A percentile compares a stretch with the other conserved stretches of the same genome.
phyloP scores from a whole-genome alignment of 2,329 filamentous ascomycete genomes.

The Grosmannia huntii region DNA sequence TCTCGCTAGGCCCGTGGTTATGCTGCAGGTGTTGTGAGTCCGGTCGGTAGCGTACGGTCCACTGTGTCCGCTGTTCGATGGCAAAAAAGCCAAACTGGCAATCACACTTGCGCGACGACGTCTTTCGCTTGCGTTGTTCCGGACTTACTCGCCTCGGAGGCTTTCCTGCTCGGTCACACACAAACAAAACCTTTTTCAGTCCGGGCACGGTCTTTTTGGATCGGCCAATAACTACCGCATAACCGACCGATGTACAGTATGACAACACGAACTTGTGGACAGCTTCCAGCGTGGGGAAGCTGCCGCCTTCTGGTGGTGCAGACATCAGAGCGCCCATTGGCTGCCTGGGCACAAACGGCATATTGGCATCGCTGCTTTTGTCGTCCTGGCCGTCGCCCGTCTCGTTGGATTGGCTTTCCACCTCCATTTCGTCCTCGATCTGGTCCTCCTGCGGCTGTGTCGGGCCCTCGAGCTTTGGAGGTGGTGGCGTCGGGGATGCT shows the following conservation, averaged over 20 bases:
- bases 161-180: constrained; percentile 53
- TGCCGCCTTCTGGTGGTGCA: constrained; percentile 49
- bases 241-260: constrained; percentile 56
- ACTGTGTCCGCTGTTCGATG: constrained; percentile 53
- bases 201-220: constrained; percentile 57
- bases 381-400: constrained; percentile 24
- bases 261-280: constrained; percentile 50
- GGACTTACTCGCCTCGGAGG: constrained; percentile 49
- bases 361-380: constrained; percentile 7
- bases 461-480: constrained; percentile 15
- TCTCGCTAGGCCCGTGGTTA: constrained; percentile 55
- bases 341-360: constrained; percentile 37
- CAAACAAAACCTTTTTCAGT: constrained; percentile 54
- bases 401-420: constrained; percentile 23
- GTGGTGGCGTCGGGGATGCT: constrained; percentile 7
- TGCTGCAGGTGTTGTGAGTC: constrained; percentile 44
- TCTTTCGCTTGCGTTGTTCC: constrained; percentile 51
- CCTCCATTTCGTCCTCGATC: constrained; percentile 37
- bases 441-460: constrained; percentile 22
- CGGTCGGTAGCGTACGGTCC: constrained; percentile 53
- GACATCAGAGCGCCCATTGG: constrained; percentile 50
- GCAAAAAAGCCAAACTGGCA: constrained; percentile 60
- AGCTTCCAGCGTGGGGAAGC: constrained; percentile 50
- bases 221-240: constrained; percentile 54
- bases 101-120: constrained; percentile 55